A percentile compares a stretch with the other conserved stretches of the same genome.
Evolutionary conservation across 2,329 filamentous ascomycete genomes (phyloP).

Genomic region (Hymenoscyphus fructigenus): DNA sequence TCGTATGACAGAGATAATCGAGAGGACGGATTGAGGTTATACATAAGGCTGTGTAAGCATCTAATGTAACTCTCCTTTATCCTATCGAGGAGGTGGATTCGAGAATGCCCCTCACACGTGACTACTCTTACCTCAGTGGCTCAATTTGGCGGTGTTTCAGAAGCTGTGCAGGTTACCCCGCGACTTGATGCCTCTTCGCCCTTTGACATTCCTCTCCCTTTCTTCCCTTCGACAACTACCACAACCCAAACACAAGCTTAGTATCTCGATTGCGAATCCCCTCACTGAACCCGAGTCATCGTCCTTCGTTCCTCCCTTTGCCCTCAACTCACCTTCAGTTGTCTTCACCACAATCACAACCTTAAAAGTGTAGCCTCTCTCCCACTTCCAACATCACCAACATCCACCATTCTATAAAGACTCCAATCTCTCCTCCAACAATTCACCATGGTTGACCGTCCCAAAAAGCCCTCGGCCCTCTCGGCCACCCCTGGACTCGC

Average conservation of each 20-base stretch:
- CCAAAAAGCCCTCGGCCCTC: constrained; percentile 78
- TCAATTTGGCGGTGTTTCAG: neutral
- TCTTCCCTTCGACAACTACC: no score
- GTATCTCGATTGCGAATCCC: no score
- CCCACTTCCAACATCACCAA: neutral
- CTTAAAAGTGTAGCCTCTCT: neutral
- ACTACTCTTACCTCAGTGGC: neutral
- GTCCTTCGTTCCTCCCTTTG: neutral
- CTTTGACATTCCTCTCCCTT: constrained; percentile 2
- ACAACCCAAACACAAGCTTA: no score
- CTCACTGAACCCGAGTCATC: no score
- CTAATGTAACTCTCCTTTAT: neutral
- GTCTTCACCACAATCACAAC: neutral
- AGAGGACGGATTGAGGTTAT: neutral
- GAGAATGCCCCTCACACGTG: neutral
- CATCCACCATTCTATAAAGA: neutral
- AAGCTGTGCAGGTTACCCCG: neutral
- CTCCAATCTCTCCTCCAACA: neutral
- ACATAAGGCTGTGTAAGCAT: neutral
- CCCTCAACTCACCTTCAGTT: neutral
- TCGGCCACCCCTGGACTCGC: constrained; percentile 71
- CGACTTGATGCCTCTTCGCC: neutral
- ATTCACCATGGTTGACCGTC: constrained; percentile 68
- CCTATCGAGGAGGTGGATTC: no score
- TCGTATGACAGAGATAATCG: neutral